A percentile compares a stretch with the other conserved stretches of the same genome.
phyloP scores from a whole-genome alignment of 2,329 filamentous ascomycete species.

The Sporothrix schenckii region DNA sequence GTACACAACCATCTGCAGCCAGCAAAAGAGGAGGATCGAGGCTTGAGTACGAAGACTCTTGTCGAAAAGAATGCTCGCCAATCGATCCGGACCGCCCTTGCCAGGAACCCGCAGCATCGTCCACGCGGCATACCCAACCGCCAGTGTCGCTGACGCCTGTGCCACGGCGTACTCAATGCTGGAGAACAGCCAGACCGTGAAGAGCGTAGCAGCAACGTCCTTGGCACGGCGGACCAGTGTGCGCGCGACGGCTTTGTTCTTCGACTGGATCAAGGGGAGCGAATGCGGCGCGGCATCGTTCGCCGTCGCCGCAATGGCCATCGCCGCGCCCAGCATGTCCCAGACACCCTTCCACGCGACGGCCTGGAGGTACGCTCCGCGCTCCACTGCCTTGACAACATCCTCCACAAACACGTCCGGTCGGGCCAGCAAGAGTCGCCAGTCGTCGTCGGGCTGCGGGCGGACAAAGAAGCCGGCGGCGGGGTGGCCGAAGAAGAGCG shows the following conservation, averaged over 20 bases:
- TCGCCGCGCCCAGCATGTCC: slow-evolving; percentile 33
- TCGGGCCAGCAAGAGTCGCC: slow-evolving; percentile 45
- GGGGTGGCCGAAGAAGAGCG: slow-evolving; percentile 38
- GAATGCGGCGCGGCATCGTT: not conserved
- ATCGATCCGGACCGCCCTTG: slow-evolving; percentile 29
- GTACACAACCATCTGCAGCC: slow-evolving; percentile 33
- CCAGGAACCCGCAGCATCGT: slow-evolving; percentile 34
- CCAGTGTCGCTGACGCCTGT: slow-evolving; percentile 39
- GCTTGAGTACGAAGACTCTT: slow-evolving; percentile 28
- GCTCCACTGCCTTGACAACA: slow-evolving; percentile 33
- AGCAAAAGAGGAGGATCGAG: slow-evolving; percentile 26
- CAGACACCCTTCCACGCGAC: slow-evolving; percentile 34
- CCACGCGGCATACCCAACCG: slow-evolving; percentile 39
- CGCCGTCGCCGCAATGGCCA: slow-evolving; percentile 25
- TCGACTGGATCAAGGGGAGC: no score
- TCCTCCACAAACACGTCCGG: slow-evolving; percentile 45
- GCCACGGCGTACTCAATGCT: slow-evolving; percentile 42
- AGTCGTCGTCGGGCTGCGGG: slow-evolving; percentile 42
- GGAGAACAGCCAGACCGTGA: slow-evolving; percentile 40
- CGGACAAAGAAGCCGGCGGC: slow-evolving; percentile 41
- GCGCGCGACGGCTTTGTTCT: slow-evolving; percentile 18
- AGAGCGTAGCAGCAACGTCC: slow-evolving; percentile 30
- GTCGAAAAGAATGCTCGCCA: slow-evolving; percentile 31
- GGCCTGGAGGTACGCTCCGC: not conserved
- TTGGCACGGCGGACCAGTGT: slow-evolving; percentile 26